These are phyloP conservation scores for Fragilariopsis cylindrus DNA, from an alignment of 108 stramenopile genomes.

Conservation along the genomic window DNA sequence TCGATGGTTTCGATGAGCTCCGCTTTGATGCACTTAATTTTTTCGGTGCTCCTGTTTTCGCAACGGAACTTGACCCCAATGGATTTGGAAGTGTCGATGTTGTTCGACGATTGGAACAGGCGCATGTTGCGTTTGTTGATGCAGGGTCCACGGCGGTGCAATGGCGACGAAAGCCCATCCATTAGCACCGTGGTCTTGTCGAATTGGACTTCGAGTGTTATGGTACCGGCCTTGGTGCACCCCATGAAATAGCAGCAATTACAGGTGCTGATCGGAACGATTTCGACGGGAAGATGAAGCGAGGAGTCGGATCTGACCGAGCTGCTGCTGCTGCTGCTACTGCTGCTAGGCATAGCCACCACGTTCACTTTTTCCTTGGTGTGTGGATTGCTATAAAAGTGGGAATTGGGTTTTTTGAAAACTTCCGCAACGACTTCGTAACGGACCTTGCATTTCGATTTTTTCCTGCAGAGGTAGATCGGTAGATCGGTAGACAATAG, in stretches of 20 bases:
- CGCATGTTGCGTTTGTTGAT: no score
- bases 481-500: neutral
- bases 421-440: conserved; percentile 25
- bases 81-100: no score
- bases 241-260: conserved; percentile 10
- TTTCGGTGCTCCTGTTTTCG: conserved; percentile 22
- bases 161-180: neutral
- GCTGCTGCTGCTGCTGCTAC: neutral
- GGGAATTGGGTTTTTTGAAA: conserved; percentile 4
- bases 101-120: no score
- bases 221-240: conserved; percentile 22
- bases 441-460: conserved; percentile 16
- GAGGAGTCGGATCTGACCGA: conserved; percentile 3
- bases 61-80: conserved; percentile 20
- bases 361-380: conserved; percentile 20
- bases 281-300: conserved; percentile 17
- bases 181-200: conserved; percentile 21
- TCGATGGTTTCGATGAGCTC: conserved; percentile 22
- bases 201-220: conserved; percentile 20
- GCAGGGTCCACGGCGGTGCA: no score
- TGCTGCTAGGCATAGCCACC: neutral
- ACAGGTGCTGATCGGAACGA: conserved; percentile 20
- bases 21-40: conserved; percentile 1
- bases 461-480: neutral
- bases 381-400: conserved; percentile 11